Evolutionary conservation across 352 stramenopile genomes (phyloP).

Genomic region (Pythium myriotylum): DNA sequence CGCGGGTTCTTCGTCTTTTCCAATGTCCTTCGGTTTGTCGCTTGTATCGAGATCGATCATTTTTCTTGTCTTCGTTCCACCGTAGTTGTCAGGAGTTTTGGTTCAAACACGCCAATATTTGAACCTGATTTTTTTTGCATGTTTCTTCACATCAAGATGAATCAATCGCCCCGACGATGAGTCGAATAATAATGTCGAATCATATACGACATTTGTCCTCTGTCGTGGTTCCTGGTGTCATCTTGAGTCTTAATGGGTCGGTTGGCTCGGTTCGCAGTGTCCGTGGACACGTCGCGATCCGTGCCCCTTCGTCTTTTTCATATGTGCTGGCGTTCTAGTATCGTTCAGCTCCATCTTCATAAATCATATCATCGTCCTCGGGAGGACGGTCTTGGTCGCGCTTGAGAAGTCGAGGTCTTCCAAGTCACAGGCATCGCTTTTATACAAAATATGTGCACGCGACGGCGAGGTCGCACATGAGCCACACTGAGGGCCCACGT

Average conservation of each 20-base stretch:
- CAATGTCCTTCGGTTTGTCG: too few relatives aligned
- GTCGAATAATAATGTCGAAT: too few relatives aligned
- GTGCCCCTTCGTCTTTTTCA: conserved; percentile 8
- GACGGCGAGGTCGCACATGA: background rate
- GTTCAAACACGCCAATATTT: conserved; percentile 25
- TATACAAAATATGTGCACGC: conserved; percentile 16
- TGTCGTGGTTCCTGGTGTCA: too few relatives aligned
- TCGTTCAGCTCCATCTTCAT: conserved; percentile 10
- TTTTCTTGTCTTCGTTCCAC: too few relatives aligned
- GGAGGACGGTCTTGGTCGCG: background rate
- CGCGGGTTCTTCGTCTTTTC: conserved; percentile 4
- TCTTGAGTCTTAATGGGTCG: too few relatives aligned
- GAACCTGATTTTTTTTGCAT: conserved; percentile 6
- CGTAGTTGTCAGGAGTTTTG: background rate
- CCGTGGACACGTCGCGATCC: too few relatives aligned
- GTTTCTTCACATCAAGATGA: conserved; percentile 16
- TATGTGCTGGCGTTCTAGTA: conserved; percentile 11
- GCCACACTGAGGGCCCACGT: background rate
- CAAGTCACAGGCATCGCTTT: background rate
- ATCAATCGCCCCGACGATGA: background rate
- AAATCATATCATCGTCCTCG: conserved; percentile 10
- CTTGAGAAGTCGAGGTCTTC: background rate
- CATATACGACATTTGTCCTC: too few relatives aligned
- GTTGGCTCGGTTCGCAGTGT: too few relatives aligned
- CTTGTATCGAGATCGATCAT: too few relatives aligned